Evolutionary conservation across 2,329 filamentous ascomycete genomes (phyloP).

Genomic region (Macrophomina pseudophaseolina): DNA sequence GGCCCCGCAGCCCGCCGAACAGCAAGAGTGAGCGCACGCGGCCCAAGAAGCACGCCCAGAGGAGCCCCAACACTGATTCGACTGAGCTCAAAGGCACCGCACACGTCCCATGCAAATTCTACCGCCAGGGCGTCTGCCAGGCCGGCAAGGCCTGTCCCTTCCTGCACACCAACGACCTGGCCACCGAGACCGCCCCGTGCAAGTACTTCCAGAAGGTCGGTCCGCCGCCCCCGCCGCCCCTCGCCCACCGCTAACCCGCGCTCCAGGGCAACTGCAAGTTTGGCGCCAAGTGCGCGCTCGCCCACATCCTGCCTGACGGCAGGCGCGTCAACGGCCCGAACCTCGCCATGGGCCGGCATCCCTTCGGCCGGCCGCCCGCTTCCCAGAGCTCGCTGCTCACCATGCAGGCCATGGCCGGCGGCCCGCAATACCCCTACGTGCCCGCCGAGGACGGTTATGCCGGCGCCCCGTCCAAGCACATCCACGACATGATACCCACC

Average conservation of each 20-base stretch:
- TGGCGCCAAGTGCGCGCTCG: slow-evolving; percentile 94
- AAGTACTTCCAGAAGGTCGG: slow-evolving; percentile 97
- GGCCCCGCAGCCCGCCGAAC: slow-evolving; percentile 54
- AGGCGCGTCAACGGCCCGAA: slow-evolving; percentile 82
- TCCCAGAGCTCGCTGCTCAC: slow-evolving; percentile 74
- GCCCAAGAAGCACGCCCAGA: slow-evolving; percentile 6
- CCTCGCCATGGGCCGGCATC: slow-evolving; percentile 60
- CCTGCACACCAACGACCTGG: slow-evolving; percentile 85
- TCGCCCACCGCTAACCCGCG: slow-evolving; percentile 8
- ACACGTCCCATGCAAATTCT: slow-evolving; percentile 99
- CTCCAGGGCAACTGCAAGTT: slow-evolving; percentile 98
- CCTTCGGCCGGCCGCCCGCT: slow-evolving; percentile 62
- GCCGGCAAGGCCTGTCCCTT: slow-evolving; percentile 96
- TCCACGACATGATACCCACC: slow-evolving; percentile 58
- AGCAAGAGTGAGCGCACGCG: slow-evolving; percentile 50
- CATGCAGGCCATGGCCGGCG: slow-evolving; percentile 55
- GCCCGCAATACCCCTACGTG: slow-evolving; percentile 48
- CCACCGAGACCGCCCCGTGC: slow-evolving; percentile 85
- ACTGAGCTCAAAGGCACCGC: slow-evolving; percentile 72
- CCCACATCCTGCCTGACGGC: slow-evolving; percentile 93
- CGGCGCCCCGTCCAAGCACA: slow-evolving; percentile 35
- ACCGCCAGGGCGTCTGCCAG: slow-evolving; percentile 92
- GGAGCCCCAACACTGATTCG: slow-evolving; percentile 23
- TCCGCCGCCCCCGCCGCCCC: neutral
- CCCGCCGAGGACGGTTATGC: slow-evolving; percentile 48